Base-by-base conservation (phyloP, 768 basidiomycete species). In the Rhodocollybia butyracea region DNA sequence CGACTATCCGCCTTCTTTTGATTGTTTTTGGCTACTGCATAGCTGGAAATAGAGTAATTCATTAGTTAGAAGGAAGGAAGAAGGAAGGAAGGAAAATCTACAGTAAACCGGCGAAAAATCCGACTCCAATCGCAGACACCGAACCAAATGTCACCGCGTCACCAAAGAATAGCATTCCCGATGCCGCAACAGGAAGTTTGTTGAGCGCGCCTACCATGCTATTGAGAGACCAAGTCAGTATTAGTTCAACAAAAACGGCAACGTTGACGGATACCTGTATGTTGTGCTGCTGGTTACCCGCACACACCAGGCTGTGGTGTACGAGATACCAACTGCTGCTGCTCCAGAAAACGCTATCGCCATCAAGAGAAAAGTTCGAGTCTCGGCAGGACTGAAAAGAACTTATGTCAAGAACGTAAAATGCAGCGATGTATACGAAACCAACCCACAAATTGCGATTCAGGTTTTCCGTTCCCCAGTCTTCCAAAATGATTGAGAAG, bases 261-360 rank as follows among this genome's bases (percentile, higher is more conserved):
- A 41, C 41, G 39, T 19, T 15, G 34, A 62, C 79, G n/a, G n/a
- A 46, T 57, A 89, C 88, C 92, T 95, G 74, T 98, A 99, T n/a
- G 97, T 99, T 42, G 97, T 98, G 59, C 95, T 98, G 60, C 90
- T 92, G 27, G 96, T 98, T 21, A 88, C 88, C 46, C 97, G 86
- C 30, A 99, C 84, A 68, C 97, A 98, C 97, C 97, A 99, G 10
- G 97, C 96, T 7, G 97, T 99, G 7, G 94, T 94, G 68, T 94
- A 99, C 12, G 94, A 98, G 64, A 99, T 99, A 43, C 93, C 93
- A 29, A 97, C 97, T 4, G 97, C 96, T 5, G 91, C 94, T 0
- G 92, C 93, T n/a, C 97, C 97, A 22, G 96, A 98, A 71, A 98
- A 94, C 3, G 84, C 89, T 65, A 98, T 98, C 2, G 94, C 90